Evolutionary conservation across 176 grass and related monocot species (phyloP), one percentile per base, ranked within the genome.

Genomic region (Raddia guianensis): DNA sequence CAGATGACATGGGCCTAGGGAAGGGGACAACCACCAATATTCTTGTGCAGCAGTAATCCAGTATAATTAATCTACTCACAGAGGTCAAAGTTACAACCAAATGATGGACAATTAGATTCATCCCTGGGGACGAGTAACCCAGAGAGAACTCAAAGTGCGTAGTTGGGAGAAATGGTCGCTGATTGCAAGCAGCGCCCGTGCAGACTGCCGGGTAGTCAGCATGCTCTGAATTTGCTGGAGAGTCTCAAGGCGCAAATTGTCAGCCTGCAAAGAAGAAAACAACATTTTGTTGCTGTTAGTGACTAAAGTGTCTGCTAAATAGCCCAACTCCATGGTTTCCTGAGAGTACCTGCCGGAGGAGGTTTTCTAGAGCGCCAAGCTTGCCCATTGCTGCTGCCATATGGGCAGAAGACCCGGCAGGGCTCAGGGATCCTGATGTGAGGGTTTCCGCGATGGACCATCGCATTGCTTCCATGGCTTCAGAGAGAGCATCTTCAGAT

Each of bases 91-190:
- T 49, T 12, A 65, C 5, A 37, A n/a, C 37, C 62, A 18, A 43
- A 18, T 63, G 58, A 60, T 40, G 34, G 50, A 43, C 43, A 48
- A 58, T 53, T 57, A 16, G 72, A 16, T 47, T 80, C 44, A 93
- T 48, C 66, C 53, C n/a, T 27, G 51, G 70, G 84, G 87, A 52
- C 91, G 84, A 6, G 91, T 54, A 6, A 93, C 79, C 87, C 87
- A 93, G 20, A 82, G 72, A 54, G 91, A 93, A 56, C 81, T 87
- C 54, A 93, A 33, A 32, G 87, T 84, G 58, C 84, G 87, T 14
- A 93, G 37, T 9, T 77, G 73, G 44, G 84, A 85, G 50, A 82
- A 87, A 8, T 93, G 87, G 55, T 89, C 87, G 40, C 27, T 76
- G 63, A 87, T 58, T 21, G 73, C 81, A 37, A 93, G 84, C n/a